phyloP scores from a whole-genome alignment of 345 rosid genomes.

The Eucalyptus globulus region DNA sequence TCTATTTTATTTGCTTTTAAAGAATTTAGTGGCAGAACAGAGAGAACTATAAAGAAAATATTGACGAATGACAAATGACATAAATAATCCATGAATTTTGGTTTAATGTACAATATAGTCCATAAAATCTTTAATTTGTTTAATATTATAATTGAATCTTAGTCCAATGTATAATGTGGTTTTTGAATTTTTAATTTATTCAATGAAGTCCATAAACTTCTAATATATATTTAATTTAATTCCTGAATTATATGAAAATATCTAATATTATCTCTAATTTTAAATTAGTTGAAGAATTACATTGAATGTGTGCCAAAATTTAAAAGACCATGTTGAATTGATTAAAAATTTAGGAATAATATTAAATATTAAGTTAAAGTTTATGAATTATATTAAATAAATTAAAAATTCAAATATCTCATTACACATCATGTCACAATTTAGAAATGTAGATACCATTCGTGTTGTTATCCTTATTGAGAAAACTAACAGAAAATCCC shows the following conservation, averaged over 20 bases:
- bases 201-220: rapidly evolving
- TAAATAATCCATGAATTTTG: too few species aligned
- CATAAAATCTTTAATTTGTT: too few species aligned
- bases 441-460: too few species aligned
- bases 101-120: too few species aligned
- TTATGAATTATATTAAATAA: too few species aligned
- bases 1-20: background rate
- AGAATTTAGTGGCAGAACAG: background rate
- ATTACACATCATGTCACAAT: rapidly evolving
- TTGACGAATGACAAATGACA: background rate
- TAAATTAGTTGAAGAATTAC: too few species aligned
- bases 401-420: rapidly evolving
- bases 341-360: too few species aligned
- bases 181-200: rapidly evolving
- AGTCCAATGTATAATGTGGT: too few species aligned
- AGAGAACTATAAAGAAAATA: background rate
- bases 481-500: background rate
- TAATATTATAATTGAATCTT: too few species aligned
- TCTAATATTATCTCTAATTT: rapidly evolving
- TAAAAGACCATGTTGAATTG: rapidly evolving
- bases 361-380: rapidly evolving
- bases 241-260: rapidly evolving
- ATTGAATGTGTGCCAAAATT: too few species aligned
- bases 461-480: too few species aligned
- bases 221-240: too few species aligned